phyloP scores from a whole-genome alignment of 345 rosid genomes.

The Pelargonium nanum region DNA sequence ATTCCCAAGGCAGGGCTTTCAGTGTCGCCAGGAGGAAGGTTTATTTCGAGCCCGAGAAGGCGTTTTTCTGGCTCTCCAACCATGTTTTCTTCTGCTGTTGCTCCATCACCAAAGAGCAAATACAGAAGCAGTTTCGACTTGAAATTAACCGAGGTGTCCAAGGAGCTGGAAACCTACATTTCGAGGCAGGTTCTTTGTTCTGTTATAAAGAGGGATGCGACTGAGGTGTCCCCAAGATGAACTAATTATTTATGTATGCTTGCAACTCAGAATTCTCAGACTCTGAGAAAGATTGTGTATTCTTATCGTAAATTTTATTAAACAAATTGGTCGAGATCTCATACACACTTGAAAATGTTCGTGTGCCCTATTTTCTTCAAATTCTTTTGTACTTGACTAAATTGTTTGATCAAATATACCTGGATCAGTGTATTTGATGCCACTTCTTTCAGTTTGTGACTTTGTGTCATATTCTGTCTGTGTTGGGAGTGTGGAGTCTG shows the following conservation, averaged over 20 bases:
- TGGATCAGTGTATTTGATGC: too few species aligned
- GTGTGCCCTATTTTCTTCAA: too few species aligned
- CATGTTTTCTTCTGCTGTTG: conserved; percentile 25
- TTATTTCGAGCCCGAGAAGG: conserved; percentile 73
- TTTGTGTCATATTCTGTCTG: too few species aligned
- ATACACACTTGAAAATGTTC: too few species aligned
- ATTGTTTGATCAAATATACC: not conserved
- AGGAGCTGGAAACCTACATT: conserved; percentile 78
- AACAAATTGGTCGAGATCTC: not conserved
- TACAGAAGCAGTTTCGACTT: conserved; percentile 72
- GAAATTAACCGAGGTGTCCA: conserved; percentile 81
- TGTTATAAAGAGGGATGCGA: conserved; percentile 57
- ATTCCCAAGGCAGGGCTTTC: conserved; percentile 35
- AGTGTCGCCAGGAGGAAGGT: conserved; percentile 44
- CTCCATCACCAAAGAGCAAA: conserved; percentile 60
- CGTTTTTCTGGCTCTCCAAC: conserved; percentile 63
- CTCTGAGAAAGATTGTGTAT: conserved; percentile 45
- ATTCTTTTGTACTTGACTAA: conserved; percentile 3
- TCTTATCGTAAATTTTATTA: not conserved
- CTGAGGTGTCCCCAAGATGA: conserved; percentile 66
- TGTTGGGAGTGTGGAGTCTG: too few species aligned
- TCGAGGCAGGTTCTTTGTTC: conserved; percentile 82
- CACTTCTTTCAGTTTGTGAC: too few species aligned
- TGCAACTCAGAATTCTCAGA: conserved; percentile 30
- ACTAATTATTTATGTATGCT: conserved; percentile 1